phyloP scores from a whole-genome alignment of 306 rosid genomes.

The Macrotyloma uniflorum region DNA sequence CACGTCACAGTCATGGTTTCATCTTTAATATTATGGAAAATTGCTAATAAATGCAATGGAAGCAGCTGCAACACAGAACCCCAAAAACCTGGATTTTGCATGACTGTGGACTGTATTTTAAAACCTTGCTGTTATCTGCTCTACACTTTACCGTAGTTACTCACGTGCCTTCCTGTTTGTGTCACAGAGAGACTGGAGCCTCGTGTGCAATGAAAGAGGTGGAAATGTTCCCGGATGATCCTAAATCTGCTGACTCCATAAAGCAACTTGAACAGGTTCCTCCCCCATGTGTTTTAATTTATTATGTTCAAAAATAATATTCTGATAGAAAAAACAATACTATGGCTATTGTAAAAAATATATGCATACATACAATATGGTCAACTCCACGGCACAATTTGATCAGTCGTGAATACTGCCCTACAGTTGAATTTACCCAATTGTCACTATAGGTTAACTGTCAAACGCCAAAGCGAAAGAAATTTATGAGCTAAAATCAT shows the following conservation, averaged over 20 bases:
- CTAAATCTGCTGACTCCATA: slow-evolving; percentile 79
- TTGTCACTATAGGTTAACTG: not conserved
- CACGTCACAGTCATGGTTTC: not conserved
- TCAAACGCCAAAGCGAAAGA: not conserved
- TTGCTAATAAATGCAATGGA: not conserved
- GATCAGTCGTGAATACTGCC: not conserved
- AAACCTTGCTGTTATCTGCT: slow-evolving; percentile 11
- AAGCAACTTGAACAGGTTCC: slow-evolving; percentile 92
- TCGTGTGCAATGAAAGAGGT: slow-evolving; percentile 98
- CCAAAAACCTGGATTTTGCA: not conserved
- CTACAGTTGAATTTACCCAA: slow-evolving; percentile 6
- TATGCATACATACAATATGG: not conserved
- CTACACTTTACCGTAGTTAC: slow-evolving; percentile 6
- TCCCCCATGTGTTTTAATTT: slow-evolving; percentile 35
- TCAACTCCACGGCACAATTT: not conserved
- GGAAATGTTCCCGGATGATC: slow-evolving; percentile 88
- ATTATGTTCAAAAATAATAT: slow-evolving; percentile 9
- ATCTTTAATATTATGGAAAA: not conserved
- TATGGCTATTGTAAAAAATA: not conserved
- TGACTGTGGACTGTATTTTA: not conserved
- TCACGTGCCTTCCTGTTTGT: slow-evolving; percentile 25
- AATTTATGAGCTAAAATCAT: not conserved
- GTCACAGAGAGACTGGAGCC: slow-evolving; percentile 84
- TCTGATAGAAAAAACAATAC: slow-evolving; percentile 12
- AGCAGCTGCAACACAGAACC: not conserved